Percentiles rank a stretch among this genome's conserved stretches.
These are phyloP conservation scores for Penicillium chermesinum DNA, from an alignment of 495 filamentous ascomycete species.

Conservation along the genomic window DNA sequence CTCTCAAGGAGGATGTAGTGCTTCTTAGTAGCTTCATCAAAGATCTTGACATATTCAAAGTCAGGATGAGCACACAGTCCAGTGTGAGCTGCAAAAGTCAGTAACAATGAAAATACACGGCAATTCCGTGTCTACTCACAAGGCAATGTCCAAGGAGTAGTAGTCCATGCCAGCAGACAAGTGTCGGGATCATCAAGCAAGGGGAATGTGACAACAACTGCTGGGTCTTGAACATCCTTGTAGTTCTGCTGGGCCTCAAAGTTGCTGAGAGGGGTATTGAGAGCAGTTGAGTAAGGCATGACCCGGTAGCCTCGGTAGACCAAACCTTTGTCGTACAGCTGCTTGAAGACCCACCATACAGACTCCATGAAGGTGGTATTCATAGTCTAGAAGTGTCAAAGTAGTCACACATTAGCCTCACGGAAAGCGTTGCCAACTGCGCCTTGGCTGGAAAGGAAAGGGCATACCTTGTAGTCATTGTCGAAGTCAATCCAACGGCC, in stretches of 20 bases:
- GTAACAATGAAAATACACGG: no score
- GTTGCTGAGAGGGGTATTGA: conserved; percentile 87
- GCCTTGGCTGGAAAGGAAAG: background rate
- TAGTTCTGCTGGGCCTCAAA: conserved; percentile 95
- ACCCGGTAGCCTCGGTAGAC: conserved; percentile 87
- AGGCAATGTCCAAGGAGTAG: conserved; percentile 82
- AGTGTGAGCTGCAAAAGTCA: conserved; percentile 72
- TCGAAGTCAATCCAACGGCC: conserved; percentile 99
- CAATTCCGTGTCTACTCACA: no score
- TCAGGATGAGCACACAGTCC: conserved; percentile 79
- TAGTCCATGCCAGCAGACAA: conserved; percentile 82
- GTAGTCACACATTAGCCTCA: background rate
- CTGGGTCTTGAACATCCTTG: conserved; percentile 87
- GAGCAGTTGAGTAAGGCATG: conserved; percentile 91
- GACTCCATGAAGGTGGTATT: conserved; percentile 93
- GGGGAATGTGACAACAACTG: conserved; percentile 86
- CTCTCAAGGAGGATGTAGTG: conserved; percentile 87
- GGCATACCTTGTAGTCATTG: conserved; percentile 84
- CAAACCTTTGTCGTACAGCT: conserved; percentile 79
- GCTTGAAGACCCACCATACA: conserved; percentile 94
- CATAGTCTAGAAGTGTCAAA: conserved; percentile 62
- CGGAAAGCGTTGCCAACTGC: background rate
- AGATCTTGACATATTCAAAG: conserved; percentile 91
- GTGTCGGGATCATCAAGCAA: conserved; percentile 71
- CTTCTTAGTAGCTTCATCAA: conserved; percentile 73